Percentiles rank a stretch among this genome's conserved stretches.
These are phyloP conservation scores for Euphrasia confusa DNA, from an alignment of 257 asterid species.

Conservation along the genomic window DNA sequence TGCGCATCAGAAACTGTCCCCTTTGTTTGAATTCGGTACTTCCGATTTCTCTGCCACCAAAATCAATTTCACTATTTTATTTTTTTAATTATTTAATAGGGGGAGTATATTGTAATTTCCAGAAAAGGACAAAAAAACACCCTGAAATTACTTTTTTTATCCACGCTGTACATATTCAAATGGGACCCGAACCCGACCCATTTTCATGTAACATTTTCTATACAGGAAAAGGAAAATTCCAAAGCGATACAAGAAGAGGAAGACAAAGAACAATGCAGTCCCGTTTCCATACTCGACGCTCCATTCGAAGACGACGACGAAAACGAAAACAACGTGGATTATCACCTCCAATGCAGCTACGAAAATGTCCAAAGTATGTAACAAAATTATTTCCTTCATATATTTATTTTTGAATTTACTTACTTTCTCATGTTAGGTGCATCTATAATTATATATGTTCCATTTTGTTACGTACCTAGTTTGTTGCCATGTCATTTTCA, in stretches of 20 bases:
- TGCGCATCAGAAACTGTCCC: slow-evolving; percentile 27
- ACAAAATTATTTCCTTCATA: not conserved
- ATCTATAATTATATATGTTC: slow-evolving; percentile 3
- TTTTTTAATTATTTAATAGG: not conserved
- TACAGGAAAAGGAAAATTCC: slow-evolving; percentile 24
- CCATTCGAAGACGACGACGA: slow-evolving; percentile 56
- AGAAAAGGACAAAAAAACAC: slow-evolving; percentile 36
- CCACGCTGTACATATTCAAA: too few relatives aligned
- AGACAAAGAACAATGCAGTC: slow-evolving; percentile 80
- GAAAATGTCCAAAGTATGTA: slow-evolving; percentile 76
- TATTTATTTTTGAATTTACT: not conserved
- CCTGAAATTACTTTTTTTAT: slow-evolving; percentile 21
- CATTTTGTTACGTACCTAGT: slow-evolving; percentile 18
- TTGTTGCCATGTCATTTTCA: slow-evolving; percentile 38
- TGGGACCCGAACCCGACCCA: too few relatives aligned
- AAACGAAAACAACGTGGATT: slow-evolving; percentile 25
- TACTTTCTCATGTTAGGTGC: not conserved
- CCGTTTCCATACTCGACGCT: slow-evolving; percentile 68
- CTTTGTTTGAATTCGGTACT: slow-evolving; percentile 36
- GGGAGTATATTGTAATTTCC: slow-evolving; percentile 20
- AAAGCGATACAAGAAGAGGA: slow-evolving; percentile 35
- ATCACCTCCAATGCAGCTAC: slow-evolving; percentile 53
- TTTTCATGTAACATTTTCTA: too few relatives aligned
- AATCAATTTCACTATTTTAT: slow-evolving; percentile 22
- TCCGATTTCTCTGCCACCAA: slow-evolving; percentile 49